Evolutionary conservation across 2,329 filamentous ascomycete genomes (phyloP).

Genomic region (Hymenoscyphus linearis): DNA sequence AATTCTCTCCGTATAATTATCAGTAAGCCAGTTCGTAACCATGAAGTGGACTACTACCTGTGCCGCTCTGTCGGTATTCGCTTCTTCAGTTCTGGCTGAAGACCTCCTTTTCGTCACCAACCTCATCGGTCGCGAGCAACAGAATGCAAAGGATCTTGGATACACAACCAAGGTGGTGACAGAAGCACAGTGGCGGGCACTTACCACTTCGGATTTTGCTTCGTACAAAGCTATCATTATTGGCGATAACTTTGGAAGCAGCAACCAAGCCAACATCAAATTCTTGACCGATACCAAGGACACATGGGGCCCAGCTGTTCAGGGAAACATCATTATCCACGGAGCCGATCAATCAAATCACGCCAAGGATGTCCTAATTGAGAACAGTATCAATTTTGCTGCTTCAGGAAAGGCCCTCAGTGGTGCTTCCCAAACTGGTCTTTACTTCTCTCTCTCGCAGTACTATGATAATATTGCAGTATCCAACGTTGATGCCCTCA

Average conservation of each 20-base stretch:
- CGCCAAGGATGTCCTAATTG: conserved; percentile 36
- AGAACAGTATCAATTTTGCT: conserved; percentile 35
- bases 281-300: conserved; percentile 37
- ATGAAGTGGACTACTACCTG: conserved; percentile 19
- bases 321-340: conserved; percentile 39
- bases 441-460: conserved; percentile 40
- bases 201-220: conserved; percentile 39
- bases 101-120: conserved; percentile 32
- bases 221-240: conserved; percentile 42
- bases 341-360: conserved; percentile 31
- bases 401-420: conserved; percentile 25
- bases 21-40: neutral
- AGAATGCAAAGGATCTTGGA: conserved; percentile 25
- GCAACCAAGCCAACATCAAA: conserved; percentile 28
- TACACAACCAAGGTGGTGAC: conserved; percentile 33
- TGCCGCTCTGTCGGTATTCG: conserved; percentile 14
- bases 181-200: conserved; percentile 34
- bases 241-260: conserved; percentile 35
- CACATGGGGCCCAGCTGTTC: conserved; percentile 37
- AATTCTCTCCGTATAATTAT: neutral
- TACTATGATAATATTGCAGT: conserved; percentile 34
- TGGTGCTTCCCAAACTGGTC: conserved; percentile 30
- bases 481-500: conserved; percentile 26
- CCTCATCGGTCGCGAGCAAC: conserved; percentile 22
- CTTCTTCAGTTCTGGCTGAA: conserved; percentile 22